A percentile compares a stretch with the other conserved stretches of the same genome.
Conservation (phyloP, 495 filamentous ascomycete species). For the Choiromyces venosus region DNA sequence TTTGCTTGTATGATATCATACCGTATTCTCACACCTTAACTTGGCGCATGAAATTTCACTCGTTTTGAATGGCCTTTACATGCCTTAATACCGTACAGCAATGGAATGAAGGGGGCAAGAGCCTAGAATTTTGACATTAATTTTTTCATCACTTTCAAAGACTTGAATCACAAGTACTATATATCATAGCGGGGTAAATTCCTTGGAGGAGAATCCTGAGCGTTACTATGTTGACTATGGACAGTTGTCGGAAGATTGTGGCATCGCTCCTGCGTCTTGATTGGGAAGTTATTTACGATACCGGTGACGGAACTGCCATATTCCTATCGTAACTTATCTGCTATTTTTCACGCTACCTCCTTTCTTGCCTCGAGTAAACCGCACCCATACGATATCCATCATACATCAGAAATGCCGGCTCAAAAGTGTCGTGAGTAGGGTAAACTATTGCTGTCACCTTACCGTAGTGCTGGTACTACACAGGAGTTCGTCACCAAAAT, state of each 20-base stretch:
- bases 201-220: neutral
- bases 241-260: neutral
- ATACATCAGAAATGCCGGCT: too few species aligned
- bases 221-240: neutral
- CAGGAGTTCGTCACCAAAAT: neutral
- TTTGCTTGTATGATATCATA: constrained; percentile 35
- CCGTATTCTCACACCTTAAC: neutral
- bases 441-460: too few species aligned
- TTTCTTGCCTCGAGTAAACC: neutral
- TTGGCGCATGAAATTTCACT: neutral
- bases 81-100: too few species aligned
- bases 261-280: neutral
- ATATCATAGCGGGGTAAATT: neutral
- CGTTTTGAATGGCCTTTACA: neutral
- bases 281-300: neutral
- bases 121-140: neutral
- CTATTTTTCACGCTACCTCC: neutral
- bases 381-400: neutral
- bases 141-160: neutral
- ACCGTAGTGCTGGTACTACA: neutral
- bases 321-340: neutral
- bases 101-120: too few species aligned
- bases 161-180: neutral
- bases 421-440: neutral
- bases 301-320: neutral